Conservation (phyloP, 148 eudicot genomes). For the Rhododendron williamsianum region DNA sequence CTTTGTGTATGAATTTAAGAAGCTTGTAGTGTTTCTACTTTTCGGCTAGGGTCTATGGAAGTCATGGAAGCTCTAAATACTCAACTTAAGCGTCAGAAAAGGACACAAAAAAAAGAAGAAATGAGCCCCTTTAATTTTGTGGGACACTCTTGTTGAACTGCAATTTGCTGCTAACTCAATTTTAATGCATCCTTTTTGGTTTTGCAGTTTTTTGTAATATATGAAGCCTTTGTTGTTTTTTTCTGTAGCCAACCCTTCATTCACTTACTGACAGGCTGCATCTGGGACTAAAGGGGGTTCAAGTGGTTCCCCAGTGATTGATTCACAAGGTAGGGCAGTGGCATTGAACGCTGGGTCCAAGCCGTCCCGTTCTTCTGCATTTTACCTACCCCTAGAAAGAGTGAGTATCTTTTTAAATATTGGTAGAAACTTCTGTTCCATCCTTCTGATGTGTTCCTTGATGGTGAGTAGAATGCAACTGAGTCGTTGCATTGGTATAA, state of each 20-base stretch:
- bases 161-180: neutral
- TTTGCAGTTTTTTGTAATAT: neutral
- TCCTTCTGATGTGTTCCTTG: no score
- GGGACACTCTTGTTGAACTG: neutral
- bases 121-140: neutral
- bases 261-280: slow-evolving; percentile 62
- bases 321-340: slow-evolving; percentile 97
- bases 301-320: slow-evolving; percentile 97
- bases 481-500: neutral
- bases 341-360: slow-evolving; percentile 95
- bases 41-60: neutral
- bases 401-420: no score
- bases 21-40: neutral
- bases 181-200: neutral
- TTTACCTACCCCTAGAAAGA: no score
- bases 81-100: neutral
- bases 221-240: neutral
- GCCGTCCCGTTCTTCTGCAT: no score
- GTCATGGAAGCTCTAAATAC: neutral
- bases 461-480: no score
- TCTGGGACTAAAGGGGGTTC: slow-evolving; percentile 99
- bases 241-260: neutral
- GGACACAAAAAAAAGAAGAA: no score
- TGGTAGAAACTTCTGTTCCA: no score
- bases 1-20: neutral